phyloP scores from a whole-genome alignment of 257 asterid species.

The Dorcoceras hygrometricum region DNA sequence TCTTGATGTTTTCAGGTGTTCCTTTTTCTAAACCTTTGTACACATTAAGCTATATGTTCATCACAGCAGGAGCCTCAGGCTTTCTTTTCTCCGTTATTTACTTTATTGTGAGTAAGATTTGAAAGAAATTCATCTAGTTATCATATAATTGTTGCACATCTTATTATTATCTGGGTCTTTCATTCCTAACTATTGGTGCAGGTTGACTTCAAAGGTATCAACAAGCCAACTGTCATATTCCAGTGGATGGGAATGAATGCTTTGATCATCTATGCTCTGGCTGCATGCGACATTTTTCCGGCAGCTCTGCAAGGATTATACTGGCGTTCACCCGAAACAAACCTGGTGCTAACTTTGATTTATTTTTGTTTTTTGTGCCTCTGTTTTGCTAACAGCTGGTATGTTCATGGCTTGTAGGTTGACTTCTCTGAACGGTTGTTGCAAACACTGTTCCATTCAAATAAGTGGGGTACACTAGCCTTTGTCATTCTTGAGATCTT shows the following conservation, averaged over 20 bases:
- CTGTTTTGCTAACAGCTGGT: slow-evolving; percentile 1
- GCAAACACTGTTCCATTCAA: slow-evolving; percentile 46
- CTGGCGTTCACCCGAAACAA: slow-evolving; percentile 77
- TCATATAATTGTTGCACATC: neutral
- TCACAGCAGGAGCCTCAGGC: slow-evolving; percentile 86
- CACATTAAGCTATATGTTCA: slow-evolving; percentile 77
- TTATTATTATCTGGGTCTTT: neutral
- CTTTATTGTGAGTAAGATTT: slow-evolving; percentile 53
- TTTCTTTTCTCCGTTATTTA: slow-evolving; percentile 49
- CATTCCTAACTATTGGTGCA: slow-evolving; percentile 29
- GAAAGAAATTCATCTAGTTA: neutral
- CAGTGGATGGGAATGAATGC: slow-evolving; percentile 99
- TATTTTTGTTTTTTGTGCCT: neutral
- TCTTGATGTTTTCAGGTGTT: slow-evolving; percentile 51
- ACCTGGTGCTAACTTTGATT: slow-evolving; percentile 48
- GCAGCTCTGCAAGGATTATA: slow-evolving; percentile 81
- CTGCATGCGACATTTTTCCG: slow-evolving; percentile 87
- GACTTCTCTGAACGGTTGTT: slow-evolving; percentile 44
- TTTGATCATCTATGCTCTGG: slow-evolving; percentile 73
- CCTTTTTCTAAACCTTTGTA: slow-evolving; percentile 80
- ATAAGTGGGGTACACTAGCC: slow-evolving; percentile 71
- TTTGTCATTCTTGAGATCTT: slow-evolving; percentile 72
- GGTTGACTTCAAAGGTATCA: slow-evolving; percentile 66
- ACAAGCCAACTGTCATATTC: slow-evolving; percentile 57
- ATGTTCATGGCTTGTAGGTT: slow-evolving; percentile 42